These are phyloP conservation scores for Hyaloscypha finlandica DNA, from an alignment of 495 filamentous ascomycete species.

Conservation along the genomic window DNA sequence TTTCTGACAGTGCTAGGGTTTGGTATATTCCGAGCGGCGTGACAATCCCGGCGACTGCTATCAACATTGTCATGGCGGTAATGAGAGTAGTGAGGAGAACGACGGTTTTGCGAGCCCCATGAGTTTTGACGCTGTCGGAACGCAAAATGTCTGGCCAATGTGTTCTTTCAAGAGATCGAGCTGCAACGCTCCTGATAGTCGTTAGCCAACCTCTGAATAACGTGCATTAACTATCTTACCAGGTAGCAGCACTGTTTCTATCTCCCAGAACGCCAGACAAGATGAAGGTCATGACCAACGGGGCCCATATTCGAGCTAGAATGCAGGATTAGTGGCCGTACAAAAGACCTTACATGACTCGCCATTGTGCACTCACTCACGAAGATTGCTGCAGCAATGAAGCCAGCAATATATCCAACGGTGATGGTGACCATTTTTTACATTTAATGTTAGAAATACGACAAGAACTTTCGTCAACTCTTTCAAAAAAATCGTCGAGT, in stretches of 20 bases:
- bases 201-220: background rate
- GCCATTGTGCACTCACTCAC: background rate
- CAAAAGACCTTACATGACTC: background rate
- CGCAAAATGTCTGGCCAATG: constrained; percentile 19
- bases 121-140: constrained; percentile 17
- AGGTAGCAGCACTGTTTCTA: constrained; percentile 1
- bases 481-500: too few species aligned
- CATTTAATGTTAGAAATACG: background rate
- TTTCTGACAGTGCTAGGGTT: background rate
- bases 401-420: constrained; percentile 23
- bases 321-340: background rate
- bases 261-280: constrained; percentile 14
- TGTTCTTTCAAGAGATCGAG: constrained; percentile 11
- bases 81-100: background rate
- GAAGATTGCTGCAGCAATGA: constrained; percentile 17
- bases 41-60: constrained; percentile 18
- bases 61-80: background rate
- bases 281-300: constrained; percentile 16
- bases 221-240: too few species aligned
- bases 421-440: constrained; percentile 17
- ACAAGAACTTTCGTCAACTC: too few species aligned
- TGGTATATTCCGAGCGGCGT: constrained; percentile 23
- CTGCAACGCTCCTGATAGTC: constrained; percentile 10
- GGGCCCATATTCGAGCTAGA: constrained; percentile 11
- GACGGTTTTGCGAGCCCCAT: constrained; percentile 17